Conservation (phyloP, 441 rosid species). For the Macaranga tanarius region DNA sequence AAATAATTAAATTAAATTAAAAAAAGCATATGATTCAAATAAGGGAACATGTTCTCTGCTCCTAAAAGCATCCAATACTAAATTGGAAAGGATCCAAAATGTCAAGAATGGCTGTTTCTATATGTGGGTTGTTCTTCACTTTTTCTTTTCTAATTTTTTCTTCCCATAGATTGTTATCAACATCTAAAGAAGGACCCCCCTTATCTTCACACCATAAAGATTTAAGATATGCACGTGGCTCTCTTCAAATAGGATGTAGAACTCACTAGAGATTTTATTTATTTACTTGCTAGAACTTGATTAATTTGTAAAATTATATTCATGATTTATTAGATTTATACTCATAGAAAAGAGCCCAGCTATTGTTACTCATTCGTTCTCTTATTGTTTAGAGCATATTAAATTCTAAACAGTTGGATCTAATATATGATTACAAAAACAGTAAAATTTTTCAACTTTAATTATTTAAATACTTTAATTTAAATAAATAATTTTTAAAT, state of each 20-base stretch:
- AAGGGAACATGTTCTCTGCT: slow-evolving; percentile 20
- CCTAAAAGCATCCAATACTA: slow-evolving; percentile 4
- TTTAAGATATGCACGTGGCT: slow-evolving; percentile 21
- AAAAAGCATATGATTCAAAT: not conserved
- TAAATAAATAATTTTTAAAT: too few relatives aligned
- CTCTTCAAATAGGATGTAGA: not conserved
- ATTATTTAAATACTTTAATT: too few relatives aligned
- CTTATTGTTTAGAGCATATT: too few relatives aligned
- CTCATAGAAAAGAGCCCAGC: not conserved
- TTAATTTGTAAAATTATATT: too few relatives aligned
- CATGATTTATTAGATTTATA: too few relatives aligned
- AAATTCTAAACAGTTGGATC: too few relatives aligned
- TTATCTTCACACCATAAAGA: slow-evolving; percentile 22
- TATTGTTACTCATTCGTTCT: not conserved
- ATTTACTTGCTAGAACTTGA: not conserved
- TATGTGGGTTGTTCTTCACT: not conserved
- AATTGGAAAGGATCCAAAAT: slow-evolving; percentile 15
- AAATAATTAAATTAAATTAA: not conserved
- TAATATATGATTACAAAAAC: too few relatives aligned
- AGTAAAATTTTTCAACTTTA: too few relatives aligned
- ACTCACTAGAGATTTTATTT: slow-evolving; percentile 11
- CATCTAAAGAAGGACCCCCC: not conserved
- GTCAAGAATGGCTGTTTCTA: not conserved
- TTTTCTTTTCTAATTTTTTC: not conserved
- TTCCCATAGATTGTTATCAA: not conserved